Percentiles rank a stretch among this genome's conserved stretches.
Evolutionary conservation across 2,329 filamentous ascomycete species (phyloP).

Genomic region (Sphaceloma murrayae): DNA sequence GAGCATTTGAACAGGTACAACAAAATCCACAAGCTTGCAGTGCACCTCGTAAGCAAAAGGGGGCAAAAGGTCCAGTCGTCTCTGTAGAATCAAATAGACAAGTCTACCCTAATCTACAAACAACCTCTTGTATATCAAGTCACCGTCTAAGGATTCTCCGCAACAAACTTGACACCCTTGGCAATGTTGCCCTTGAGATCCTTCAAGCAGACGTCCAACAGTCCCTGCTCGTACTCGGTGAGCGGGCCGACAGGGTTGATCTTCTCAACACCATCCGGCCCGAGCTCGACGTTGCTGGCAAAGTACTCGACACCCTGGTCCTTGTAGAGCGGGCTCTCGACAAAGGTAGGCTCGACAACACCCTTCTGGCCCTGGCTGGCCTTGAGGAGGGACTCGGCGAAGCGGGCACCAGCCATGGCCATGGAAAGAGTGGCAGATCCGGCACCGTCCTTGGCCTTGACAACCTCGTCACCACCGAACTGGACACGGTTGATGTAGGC

Average conservation of each 20-base stretch:
- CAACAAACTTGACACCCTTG: constrained; percentile 68
- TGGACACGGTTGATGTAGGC: constrained; percentile 88
- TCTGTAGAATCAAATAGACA: constrained; percentile 10
- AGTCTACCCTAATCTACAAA: constrained; percentile 4
- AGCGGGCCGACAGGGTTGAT: constrained; percentile 80
- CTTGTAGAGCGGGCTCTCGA: constrained; percentile 96
- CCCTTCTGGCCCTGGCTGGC: constrained; percentile 89
- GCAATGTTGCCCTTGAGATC: constrained; percentile 91
- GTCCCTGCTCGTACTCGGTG: constrained; percentile 76
- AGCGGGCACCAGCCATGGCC: constrained; percentile 83
- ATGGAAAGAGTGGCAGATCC: constrained; percentile 97
- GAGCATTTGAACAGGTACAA: too few relatives aligned
- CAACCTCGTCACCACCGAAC: constrained; percentile 98
- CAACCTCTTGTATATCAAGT: too few relatives aligned
- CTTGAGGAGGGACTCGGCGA: constrained; percentile 87
- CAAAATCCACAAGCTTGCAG: too few relatives aligned
- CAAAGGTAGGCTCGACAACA: constrained; percentile 90
- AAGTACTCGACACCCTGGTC: constrained; percentile 98
- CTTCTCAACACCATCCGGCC: constrained; percentile 91
- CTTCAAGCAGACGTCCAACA: constrained; percentile 72
- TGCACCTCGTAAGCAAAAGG: too few relatives aligned
- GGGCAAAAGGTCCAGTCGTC: too few relatives aligned
- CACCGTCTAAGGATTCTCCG: constrained; percentile 42
- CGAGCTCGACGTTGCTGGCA: constrained; percentile 87
- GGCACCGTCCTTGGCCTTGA: constrained; percentile 97